Base-by-base conservation (phyloP, 169 alveolate genomes). In the Eimeria necatrix region DNA sequence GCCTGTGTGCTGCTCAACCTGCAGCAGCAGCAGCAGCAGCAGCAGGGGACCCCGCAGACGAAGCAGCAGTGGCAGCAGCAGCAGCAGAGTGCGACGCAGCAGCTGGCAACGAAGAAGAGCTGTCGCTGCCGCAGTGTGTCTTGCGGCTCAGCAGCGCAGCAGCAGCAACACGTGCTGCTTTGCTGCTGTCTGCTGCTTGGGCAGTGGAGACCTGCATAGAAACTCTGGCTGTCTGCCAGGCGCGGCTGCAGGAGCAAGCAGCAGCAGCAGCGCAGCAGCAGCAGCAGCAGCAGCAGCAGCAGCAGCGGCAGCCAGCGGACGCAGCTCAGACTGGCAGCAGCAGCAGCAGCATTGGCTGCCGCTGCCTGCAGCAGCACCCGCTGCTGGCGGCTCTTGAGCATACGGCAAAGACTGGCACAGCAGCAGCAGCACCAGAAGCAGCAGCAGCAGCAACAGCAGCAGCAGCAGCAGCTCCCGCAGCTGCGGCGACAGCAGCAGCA, bases 151-250 rank as follows among this genome's bases (percentile, higher is more conserved):
- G 92, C 92, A 84, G 78, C 46, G 92, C 92, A 84, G 78, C 92
- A 59, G 78, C 80, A 84, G 92, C 80, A 84, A 84, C 80, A 0
- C 92, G 80, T 10, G 73, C 49, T 64, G 80, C 60, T 12, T 46
- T 60, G 92, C 80, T 56, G 74, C 92, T 60, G 71, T 80, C 71
- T 80, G 89, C 89, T 51, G 70, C 71, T n/a, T 80, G 89, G 89
- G 46, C 71, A n/a, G 89, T 51, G n/a, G 26, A 80, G 49, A 80
- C 71, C 9, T 80, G 89, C 49, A 80, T 80, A 0, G 60, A 80
- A 0, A 80, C 89, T 51, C 20, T 80, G 20, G 89, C 89, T 18
- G 46, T 26, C 49, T 80, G 89, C 49, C 70, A 80, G 89, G 89
- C 89, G n/a, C 70, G 89, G 48, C 89, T 80, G 70, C 89, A 80